Evolutionary conservation across 2,329 filamentous ascomycete genomes (phyloP).

Genomic region (Aspergillus ochraceoroseus): DNA sequence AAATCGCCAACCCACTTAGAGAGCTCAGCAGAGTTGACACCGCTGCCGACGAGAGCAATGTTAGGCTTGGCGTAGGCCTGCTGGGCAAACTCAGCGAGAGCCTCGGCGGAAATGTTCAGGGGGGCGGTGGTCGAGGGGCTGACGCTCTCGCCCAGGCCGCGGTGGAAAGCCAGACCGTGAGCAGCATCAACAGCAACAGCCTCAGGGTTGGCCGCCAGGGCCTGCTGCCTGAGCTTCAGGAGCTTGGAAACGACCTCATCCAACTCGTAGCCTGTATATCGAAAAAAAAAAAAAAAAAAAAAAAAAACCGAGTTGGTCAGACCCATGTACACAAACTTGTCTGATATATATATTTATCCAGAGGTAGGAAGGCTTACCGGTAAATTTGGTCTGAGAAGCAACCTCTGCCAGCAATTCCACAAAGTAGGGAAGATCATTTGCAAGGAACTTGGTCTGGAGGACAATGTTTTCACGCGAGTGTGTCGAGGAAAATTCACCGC

Average conservation of each 20-base stretch:
- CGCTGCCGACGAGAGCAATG: slow-evolving; percentile 86
- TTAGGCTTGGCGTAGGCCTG: slow-evolving; percentile 83
- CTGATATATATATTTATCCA: too few relatives aligned
- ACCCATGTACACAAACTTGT: neutral
- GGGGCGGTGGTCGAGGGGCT: slow-evolving; percentile 68
- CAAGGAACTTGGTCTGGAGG: slow-evolving; percentile 88
- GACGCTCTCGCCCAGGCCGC: slow-evolving; percentile 75
- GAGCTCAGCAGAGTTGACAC: slow-evolving; percentile 69
- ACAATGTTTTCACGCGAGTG: slow-evolving; percentile 92
- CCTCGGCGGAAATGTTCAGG: slow-evolving; percentile 69
- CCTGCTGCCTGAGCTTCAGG: slow-evolving; percentile 72
- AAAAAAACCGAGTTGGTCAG: slow-evolving; percentile 12
- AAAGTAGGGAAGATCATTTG: slow-evolving; percentile 95
- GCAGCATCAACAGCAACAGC: slow-evolving; percentile 78
- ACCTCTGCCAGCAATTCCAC: slow-evolving; percentile 92
- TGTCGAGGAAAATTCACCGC: slow-evolving; percentile 79
- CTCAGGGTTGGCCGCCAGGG: slow-evolving; percentile 57
- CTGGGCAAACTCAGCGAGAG: slow-evolving; percentile 69
- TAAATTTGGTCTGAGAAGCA: slow-evolving; percentile 79
- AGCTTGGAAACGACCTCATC: slow-evolving; percentile 77
- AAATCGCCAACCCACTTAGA: slow-evolving; percentile 90
- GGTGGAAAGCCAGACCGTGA: slow-evolving; percentile 86
- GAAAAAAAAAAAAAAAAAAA: slow-evolving; percentile 15
- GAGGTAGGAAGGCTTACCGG: slow-evolving; percentile 52
- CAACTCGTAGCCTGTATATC: slow-evolving; percentile 70